These are phyloP conservation scores for Pinus taeda DNA, from an alignment of 75 land plant species.

Conservation along the genomic window DNA sequence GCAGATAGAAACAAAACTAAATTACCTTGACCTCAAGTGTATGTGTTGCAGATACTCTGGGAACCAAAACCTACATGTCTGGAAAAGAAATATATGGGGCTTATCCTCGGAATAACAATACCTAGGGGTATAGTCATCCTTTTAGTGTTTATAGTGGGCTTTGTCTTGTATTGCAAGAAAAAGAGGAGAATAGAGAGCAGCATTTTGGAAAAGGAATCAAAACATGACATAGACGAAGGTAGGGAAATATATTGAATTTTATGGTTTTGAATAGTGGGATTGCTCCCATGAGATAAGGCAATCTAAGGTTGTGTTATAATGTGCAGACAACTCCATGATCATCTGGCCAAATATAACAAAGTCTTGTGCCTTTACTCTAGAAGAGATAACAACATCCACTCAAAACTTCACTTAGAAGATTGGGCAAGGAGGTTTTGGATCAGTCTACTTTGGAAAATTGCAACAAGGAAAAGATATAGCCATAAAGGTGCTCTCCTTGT, in stretches of 20 bases:
- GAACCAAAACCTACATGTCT: too few species aligned
- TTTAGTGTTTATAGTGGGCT: neutral
- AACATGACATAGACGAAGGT: too few species aligned
- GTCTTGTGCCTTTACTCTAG: neutral
- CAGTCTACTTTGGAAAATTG: conserved; percentile 13
- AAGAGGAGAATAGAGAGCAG: neutral
- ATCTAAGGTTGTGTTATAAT: neutral
- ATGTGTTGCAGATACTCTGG: too few species aligned
- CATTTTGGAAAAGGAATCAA: neutral
- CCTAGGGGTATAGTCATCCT: neutral
- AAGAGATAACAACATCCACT: neutral
- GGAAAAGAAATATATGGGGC: neutral
- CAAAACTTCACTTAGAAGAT: neutral
- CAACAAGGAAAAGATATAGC: conserved; percentile 30
- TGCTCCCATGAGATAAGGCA: neutral
- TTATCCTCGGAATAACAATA: neutral
- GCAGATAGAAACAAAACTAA: too few species aligned
- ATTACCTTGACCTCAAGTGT: too few species aligned
- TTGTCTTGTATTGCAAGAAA: too few species aligned
- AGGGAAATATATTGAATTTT: too few species aligned
- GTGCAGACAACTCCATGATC: neutral
- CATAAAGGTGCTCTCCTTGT: conserved; percentile 25
- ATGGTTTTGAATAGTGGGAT: neutral
- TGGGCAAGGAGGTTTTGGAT: neutral
- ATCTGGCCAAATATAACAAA: neutral